Conservation (phyloP, 108 stramenopile species). For the Bacterosira constricta region DNA sequence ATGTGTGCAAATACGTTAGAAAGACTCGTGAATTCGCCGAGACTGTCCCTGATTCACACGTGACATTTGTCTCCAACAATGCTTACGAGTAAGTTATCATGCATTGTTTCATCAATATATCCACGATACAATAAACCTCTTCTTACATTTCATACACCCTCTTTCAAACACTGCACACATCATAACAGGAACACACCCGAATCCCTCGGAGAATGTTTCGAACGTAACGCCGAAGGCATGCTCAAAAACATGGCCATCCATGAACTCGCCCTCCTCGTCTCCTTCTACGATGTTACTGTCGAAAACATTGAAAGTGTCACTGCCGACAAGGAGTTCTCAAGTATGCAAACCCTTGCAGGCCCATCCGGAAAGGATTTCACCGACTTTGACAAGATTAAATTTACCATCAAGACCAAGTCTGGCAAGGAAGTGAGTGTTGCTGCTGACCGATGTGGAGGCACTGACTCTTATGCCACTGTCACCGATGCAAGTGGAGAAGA, state of each 20-base stretch:
- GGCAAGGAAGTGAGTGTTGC: slow-evolving; percentile 83
- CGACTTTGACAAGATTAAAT: slow-evolving; percentile 93
- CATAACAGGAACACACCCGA: slow-evolving; percentile 73
- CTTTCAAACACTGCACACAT: no score
- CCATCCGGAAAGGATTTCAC: slow-evolving; percentile 81
- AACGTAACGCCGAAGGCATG: slow-evolving; percentile 93
- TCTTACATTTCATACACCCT: not conserved
- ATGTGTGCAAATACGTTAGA: slow-evolving; percentile 91
- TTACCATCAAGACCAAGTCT: slow-evolving; percentile 93
- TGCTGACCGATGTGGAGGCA: slow-evolving; percentile 91
- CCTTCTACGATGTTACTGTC: slow-evolving; percentile 88
- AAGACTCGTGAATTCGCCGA: slow-evolving; percentile 87
- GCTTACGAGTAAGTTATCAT: slow-evolving; percentile 69
- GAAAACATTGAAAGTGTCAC: slow-evolving; percentile 80
- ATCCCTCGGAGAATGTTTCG: slow-evolving; percentile 92
- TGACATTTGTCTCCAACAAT: slow-evolving; percentile 91
- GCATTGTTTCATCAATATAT: not conserved
- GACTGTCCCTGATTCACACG: slow-evolving; percentile 70
- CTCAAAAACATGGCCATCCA: slow-evolving; percentile 96
- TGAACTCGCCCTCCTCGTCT: slow-evolving; percentile 87
- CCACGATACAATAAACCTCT: not conserved
- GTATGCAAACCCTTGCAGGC: slow-evolving; percentile 79
- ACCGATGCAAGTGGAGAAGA: slow-evolving; percentile 72
- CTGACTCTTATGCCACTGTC: slow-evolving; percentile 82
- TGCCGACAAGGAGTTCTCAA: slow-evolving; percentile 89